These are phyloP conservation scores for Ophiorrhiza pumila DNA, from an alignment of 257 asterid species.

Conservation along the genomic window DNA sequence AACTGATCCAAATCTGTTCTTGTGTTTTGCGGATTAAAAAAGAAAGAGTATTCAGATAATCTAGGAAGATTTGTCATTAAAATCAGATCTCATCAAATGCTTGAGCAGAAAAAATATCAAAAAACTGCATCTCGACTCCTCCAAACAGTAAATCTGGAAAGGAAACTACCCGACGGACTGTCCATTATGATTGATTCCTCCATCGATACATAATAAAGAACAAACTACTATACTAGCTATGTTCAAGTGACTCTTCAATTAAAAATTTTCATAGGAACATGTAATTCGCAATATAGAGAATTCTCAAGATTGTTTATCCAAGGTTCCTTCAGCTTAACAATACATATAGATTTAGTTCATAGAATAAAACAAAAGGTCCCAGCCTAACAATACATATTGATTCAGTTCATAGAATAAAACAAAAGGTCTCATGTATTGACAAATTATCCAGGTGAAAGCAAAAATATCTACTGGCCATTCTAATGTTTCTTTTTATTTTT, in stretches of 20 bases:
- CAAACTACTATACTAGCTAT: no score
- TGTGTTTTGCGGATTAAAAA: not conserved
- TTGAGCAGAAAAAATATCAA: not conserved
- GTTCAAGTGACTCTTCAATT: not conserved
- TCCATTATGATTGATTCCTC: not conserved
- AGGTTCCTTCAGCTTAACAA: not conserved
- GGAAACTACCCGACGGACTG: not conserved
- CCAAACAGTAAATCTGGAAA: not conserved
- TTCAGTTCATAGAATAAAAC: not conserved
- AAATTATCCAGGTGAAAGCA: not conserved
- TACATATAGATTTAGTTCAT: not conserved
- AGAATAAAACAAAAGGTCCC: not conserved
- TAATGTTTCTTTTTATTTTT: no score
- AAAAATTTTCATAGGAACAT: not conserved
- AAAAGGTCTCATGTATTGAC: not conserved
- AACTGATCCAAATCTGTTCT: not conserved
- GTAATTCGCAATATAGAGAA: not conserved
- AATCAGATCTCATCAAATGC: not conserved
- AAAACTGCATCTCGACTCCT: not conserved
- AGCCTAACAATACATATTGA: not conserved
- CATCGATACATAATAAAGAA: not conserved
- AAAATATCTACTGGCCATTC: no score
- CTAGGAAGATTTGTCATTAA: not conserved
- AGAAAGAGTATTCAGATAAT: not conserved
- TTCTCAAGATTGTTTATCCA: not conserved